Evolutionary conservation across 768 basidiomycete genomes (phyloP), one percentile per base, ranked within the genome.

Genomic region (Phaffia australis): DNA sequence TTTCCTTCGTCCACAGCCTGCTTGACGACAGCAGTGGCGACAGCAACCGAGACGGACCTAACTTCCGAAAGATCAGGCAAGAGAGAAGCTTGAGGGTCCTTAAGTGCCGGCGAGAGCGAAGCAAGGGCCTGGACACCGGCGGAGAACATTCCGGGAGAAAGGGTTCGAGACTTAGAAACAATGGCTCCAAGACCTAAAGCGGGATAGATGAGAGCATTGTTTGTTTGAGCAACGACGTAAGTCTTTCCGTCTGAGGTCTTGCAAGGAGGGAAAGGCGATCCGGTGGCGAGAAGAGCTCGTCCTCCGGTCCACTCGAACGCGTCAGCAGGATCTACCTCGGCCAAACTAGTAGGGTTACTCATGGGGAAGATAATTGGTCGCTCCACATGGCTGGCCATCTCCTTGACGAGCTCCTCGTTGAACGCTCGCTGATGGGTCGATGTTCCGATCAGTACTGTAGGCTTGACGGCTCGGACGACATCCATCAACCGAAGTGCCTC

Each of bases 151-250:
- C 67, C 67, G 27, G 67, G 67, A 11, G 62, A 63, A 25, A 93
- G 80, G 9, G 73, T 76, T 6, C 81, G 79, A 0, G 87, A 83
- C 67, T 84, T 78, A 14, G 83, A 79, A 29, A 89, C 78, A 71
- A 91, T 84, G 49, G 87, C 81, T 23, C 89, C 89, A 68, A 88
- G 84, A 8, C 88, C 89, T 42, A 92, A 81, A 29, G 88, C 90
- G 3, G 89, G 89, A 75, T 89, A 91, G 59, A 91, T 85, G 54
- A 66, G 64, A 35, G 64, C 67, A 47, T 69, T 69, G 29, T 69
- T 69, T 23, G 67, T 69, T 59, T 70, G 69, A 25, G 70, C 71
- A 27, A 71, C 56, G 60, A 69, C 63, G 72, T 85, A 86, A 49
- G 84, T 80, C 75, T 83, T 84, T 56, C 86, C 76, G 63, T 81